phyloP scores from a whole-genome alignment of 345 rosid species.

The Sisymbrium irio region DNA sequence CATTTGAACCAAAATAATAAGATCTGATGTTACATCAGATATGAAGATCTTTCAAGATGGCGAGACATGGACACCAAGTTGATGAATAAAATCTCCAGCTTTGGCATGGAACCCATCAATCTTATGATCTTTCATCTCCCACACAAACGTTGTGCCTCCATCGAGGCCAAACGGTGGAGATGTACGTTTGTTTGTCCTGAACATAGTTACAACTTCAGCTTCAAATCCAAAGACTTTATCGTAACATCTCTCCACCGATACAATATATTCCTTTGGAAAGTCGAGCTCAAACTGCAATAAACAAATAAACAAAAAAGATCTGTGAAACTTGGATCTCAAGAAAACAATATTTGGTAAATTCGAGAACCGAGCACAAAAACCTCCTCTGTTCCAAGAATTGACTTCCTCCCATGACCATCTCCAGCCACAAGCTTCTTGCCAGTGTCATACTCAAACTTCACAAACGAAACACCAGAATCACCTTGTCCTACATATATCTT shows the following conservation, averaged over 20 bases:
- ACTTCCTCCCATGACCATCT: conserved; percentile 17
- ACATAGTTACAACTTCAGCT: conserved; percentile 6
- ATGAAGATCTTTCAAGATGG: too few relatives aligned
- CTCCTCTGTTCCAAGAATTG: conserved; percentile 5
- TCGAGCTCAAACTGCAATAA: conserved; percentile 20
- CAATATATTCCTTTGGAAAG: conserved; percentile 11
- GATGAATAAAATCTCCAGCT: conserved; percentile 20
- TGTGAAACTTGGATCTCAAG: background rate
- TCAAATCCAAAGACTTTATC: conserved; percentile 7
- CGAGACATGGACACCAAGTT: conserved; percentile 27
- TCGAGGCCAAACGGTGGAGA: conserved; percentile 21
- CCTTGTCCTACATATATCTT: conserved; percentile 10
- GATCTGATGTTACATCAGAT: too few relatives aligned
- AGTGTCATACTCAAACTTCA: conserved; percentile 6
- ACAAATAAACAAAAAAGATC: background rate
- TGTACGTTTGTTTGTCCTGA: conserved; percentile 27
- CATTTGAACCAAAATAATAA: too few relatives aligned
- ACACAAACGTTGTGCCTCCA: conserved; percentile 1
- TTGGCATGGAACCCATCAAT: conserved; percentile 28
- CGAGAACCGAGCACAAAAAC: background rate
- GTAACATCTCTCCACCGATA: conserved; percentile 15
- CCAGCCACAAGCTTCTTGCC: background rate
- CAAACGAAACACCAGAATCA: background rate
- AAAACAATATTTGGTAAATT: background rate
- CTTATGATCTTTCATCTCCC: conserved; percentile 9